Evolutionary conservation across 441 rosid genomes (phyloP).

Genomic region (Bruguiera hainesii): DNA sequence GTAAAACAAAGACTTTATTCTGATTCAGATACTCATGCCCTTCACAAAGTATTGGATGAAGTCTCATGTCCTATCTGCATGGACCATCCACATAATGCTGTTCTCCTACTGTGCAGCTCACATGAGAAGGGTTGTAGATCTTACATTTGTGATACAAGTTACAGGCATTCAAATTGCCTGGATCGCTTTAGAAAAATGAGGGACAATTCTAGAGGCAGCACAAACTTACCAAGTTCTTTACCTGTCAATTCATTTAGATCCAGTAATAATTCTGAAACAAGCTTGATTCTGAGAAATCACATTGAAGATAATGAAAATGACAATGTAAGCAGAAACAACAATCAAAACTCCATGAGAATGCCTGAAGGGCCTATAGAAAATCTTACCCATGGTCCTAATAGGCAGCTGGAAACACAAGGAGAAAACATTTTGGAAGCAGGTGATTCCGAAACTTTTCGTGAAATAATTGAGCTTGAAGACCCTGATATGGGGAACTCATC

Average conservation of each 20-base stretch:
- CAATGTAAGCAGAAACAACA: constrained; percentile 27
- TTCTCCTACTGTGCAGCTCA: constrained; percentile 65
- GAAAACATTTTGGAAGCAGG: constrained; percentile 30
- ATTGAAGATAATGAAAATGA: constrained; percentile 32
- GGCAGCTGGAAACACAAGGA: constrained; percentile 36
- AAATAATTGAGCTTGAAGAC: constrained; percentile 43
- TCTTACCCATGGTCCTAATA: constrained; percentile 26
- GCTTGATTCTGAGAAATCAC: constrained; percentile 34
- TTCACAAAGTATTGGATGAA: constrained; percentile 73
- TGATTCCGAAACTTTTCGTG: constrained; percentile 39
- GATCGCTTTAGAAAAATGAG: constrained; percentile 67
- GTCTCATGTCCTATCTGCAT: constrained; percentile 77
- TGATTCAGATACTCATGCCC: constrained; percentile 67
- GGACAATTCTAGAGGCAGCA: constrained; percentile 27
- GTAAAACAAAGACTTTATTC: constrained; percentile 72
- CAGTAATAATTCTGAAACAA: constrained; percentile 30
- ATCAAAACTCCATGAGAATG: constrained; percentile 19
- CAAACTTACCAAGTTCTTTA: constrained; percentile 33
- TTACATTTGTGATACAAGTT: constrained; percentile 77
- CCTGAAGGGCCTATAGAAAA: constrained; percentile 19
- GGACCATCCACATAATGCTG: constrained; percentile 83
- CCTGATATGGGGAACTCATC: constrained; percentile 33
- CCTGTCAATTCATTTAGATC: constrained; percentile 30
- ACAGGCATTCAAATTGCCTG: constrained; percentile 76
- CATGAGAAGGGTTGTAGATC: constrained; percentile 73